Evolutionary conservation across 73 alveolate species (phyloP).

Genomic region (Tetrahymena thermophila): DNA sequence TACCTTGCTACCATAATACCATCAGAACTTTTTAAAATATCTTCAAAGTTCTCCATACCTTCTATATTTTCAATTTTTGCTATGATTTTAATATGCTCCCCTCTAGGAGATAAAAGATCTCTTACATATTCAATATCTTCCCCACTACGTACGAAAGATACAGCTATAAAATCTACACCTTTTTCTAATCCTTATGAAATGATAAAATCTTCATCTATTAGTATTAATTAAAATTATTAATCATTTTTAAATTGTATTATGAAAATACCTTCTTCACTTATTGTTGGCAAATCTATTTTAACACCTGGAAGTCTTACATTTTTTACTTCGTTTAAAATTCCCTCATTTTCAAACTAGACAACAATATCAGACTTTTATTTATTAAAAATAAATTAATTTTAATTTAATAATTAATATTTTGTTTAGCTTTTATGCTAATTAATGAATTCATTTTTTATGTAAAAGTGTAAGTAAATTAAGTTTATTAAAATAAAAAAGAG

Average conservation of each 20-base stretch:
- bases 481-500: neutral
- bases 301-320: slow-evolving; percentile 23
- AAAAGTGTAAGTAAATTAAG: neutral
- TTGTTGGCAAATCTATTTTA: slow-evolving; percentile 35
- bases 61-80: slow-evolving; percentile 71
- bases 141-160: slow-evolving; percentile 49
- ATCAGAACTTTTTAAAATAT: slow-evolving; percentile 52
- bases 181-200: slow-evolving; percentile 13
- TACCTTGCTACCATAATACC: slow-evolving; percentile 71
- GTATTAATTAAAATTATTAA: slow-evolving; percentile 55
- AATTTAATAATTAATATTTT: neutral
- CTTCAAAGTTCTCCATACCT: slow-evolving; percentile 68
- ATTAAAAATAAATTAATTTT: slow-evolving; percentile 37
- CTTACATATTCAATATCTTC: slow-evolving; percentile 52
- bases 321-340: neutral
- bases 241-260: neutral
- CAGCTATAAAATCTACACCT: slow-evolving; percentile 67
- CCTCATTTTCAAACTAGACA: neutral
- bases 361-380: slow-evolving; percentile 7
- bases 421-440: neutral
- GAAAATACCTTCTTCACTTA: slow-evolving; percentile 33
- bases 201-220: slow-evolving; percentile 27
- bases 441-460: neutral
- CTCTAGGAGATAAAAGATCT: slow-evolving; percentile 45
- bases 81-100: slow-evolving; percentile 54